Evolutionary conservation across 2,329 filamentous ascomycete species (phyloP).

Genomic region (Fusarium musae): DNA sequence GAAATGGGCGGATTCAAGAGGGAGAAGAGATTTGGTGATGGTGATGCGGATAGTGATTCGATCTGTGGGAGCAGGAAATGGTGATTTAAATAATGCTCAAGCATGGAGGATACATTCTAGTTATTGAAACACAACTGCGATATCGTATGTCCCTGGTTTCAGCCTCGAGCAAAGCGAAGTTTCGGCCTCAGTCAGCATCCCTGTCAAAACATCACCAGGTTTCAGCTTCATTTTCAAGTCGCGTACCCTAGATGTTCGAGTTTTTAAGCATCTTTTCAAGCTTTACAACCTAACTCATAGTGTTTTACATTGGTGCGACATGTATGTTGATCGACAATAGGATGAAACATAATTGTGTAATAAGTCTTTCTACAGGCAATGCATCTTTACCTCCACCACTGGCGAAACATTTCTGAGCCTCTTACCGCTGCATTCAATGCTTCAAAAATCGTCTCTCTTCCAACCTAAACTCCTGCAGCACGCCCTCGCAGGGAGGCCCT

Average conservation of each 20-base stretch:
- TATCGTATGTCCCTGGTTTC: neutral
- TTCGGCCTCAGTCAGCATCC: neutral
- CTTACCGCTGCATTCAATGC: too few relatives aligned
- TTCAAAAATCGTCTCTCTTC: accelerated
- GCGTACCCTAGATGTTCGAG: neutral
- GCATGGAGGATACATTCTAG: accelerated
- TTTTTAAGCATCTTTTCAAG: neutral
- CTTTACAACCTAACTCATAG: accelerated
- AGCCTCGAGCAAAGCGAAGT: neutral
- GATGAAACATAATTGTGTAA: too few relatives aligned
- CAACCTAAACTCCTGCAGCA: neutral
- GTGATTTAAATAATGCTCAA: accelerated
- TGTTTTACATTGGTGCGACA: accelerated
- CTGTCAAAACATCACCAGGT: neutral
- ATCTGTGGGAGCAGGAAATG: accelerated
- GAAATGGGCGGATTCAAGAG: accelerated
- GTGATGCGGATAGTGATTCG: accelerated
- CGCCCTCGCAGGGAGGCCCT: neutral
- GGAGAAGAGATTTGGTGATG: neutral
- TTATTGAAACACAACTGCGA: neutral
- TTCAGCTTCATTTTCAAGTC: neutral
- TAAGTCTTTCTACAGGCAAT: neutral
- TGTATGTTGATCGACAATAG: accelerated
- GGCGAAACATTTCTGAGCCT: too few relatives aligned
- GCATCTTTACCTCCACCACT: neutral